Evolutionary conservation across 2,329 filamentous ascomycete species (phyloP).

Genomic region (Cordyceps pruinosa): DNA sequence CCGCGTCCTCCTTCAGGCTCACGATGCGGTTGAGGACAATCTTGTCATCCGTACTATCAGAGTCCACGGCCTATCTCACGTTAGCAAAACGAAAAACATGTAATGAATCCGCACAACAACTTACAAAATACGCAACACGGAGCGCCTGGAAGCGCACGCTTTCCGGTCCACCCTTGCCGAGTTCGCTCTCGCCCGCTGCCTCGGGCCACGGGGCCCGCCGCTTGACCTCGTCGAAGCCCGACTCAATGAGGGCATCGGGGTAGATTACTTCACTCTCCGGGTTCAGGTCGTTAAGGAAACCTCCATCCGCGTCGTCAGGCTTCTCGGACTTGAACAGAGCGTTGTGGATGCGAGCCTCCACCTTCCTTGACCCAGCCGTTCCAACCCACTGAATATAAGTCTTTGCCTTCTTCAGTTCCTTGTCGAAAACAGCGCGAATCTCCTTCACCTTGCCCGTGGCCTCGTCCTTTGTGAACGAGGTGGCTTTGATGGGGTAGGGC

Average conservation of each 20-base stretch:
- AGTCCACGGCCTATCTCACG: slow-evolving; percentile 56
- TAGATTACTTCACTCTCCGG: slow-evolving; percentile 78
- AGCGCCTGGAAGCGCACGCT: slow-evolving; percentile 86
- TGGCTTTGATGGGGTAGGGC: slow-evolving; percentile 59
- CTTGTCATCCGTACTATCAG: slow-evolving; percentile 70
- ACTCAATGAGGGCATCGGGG: slow-evolving; percentile 70
- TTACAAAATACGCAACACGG: slow-evolving; percentile 76
- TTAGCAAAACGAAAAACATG: slow-evolving; percentile 14
- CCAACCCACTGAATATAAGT: slow-evolving; percentile 87
- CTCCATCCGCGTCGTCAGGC: slow-evolving; percentile 68
- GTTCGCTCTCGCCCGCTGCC: slow-evolving; percentile 61
- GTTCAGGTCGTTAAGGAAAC: slow-evolving; percentile 79
- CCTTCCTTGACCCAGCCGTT: slow-evolving; percentile 56
- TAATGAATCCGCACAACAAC: slow-evolving; percentile 17
- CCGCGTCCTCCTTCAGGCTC: slow-evolving; percentile 79
- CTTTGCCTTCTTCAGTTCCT: slow-evolving; percentile 66
- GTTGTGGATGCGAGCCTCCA: slow-evolving; percentile 74
- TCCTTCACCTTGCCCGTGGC: slow-evolving; percentile 53
- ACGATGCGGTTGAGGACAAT: slow-evolving; percentile 89
- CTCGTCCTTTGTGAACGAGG: slow-evolving; percentile 57
- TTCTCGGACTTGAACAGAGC: slow-evolving; percentile 81
- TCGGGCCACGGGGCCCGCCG: slow-evolving; percentile 74
- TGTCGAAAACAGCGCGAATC: slow-evolving; percentile 55
- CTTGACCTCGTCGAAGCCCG: slow-evolving; percentile 72
- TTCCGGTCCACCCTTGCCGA: slow-evolving; percentile 58